Evolutionary conservation across 225 moss, liverwort and hornwort species (phyloP), one percentile per base, ranked within the genome.

Genomic region (Lunularia cruciata): DNA sequence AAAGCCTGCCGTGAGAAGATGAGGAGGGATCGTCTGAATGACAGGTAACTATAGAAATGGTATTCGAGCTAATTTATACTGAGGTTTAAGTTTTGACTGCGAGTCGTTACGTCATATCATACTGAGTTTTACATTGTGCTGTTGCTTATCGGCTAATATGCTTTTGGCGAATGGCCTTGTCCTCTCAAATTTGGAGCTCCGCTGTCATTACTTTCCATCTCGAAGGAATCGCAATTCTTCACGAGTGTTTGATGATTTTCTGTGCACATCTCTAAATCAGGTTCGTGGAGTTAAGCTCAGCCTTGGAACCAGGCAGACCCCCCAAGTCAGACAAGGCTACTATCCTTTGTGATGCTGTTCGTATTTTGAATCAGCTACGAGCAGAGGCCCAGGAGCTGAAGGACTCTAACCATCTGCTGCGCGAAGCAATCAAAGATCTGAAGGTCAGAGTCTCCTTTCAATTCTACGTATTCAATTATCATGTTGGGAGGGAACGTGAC

Each of bases 1-100:
- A 95, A 95, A 76, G 92, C 95, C 25, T 95, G 92, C 63, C 92
- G 92, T 25, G 92, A 95, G 72, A 95, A 92, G 83, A 86, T 87
- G 75, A 89, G 92, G 12, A 86, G 89, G 42, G 92, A 92, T 70
- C 83, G 95, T 32, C 86, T 95, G n/a, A 95, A 95, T 76, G 95
- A 95, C 65, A 87, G 86, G 92, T 92, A 26, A 49, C 78, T 60
- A 9, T n/a, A n/a, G n/a, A n/a, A n/a, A n/a, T n/a, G n/a, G n/a
- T n/a, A n/a, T n/a, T n/a, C n/a, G n/a, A n/a, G n/a, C n/a, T n/a
- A n/a, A n/a, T n/a, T n/a, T n/a, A n/a, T n/a, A n/a, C n/a, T n/a
- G n/a, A n/a, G n/a, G n/a, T n/a, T n/a, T n/a, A n/a, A n/a, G n/a
- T n/a, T n/a, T n/a, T n/a, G n/a, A n/a, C n/a, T n/a, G n/a, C n/a